These are phyloP conservation scores for Handroanthus guayacan DNA, from an alignment of 257 asterid species.

Conservation along the genomic window DNA sequence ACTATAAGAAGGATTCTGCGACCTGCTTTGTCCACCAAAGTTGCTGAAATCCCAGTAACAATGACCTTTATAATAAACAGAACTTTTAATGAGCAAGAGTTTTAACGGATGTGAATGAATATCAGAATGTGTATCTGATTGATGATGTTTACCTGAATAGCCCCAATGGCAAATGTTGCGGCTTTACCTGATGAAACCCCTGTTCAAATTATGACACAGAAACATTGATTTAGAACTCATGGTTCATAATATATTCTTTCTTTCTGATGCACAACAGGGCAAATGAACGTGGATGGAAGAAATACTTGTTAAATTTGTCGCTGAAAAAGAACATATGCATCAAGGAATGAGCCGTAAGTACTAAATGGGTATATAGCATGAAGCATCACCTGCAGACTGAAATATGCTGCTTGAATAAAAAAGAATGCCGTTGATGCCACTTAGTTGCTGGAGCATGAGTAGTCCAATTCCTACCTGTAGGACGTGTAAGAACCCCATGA, in stretches of 20 bases:
- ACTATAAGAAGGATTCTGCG: slow-evolving; percentile 88
- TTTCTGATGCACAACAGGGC: background rate
- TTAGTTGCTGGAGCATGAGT: slow-evolving; percentile 83
- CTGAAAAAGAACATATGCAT: background rate
- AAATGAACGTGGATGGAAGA: background rate
- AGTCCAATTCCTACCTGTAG: slow-evolving; percentile 85
- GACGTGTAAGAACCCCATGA: slow-evolving; percentile 9
- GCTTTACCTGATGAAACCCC: slow-evolving; percentile 80
- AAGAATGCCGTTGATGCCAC: slow-evolving; percentile 84
- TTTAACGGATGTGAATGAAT: background rate
- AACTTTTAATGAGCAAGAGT: slow-evolving; percentile 14
- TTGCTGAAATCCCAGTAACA: slow-evolving; percentile 70
- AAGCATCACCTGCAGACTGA: slow-evolving; percentile 69
- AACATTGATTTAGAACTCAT: slow-evolving; percentile 18
- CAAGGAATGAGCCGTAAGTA: background rate
- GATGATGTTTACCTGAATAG: slow-evolving; percentile 67
- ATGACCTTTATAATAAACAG: slow-evolving; percentile 55
- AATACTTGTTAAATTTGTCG: background rate
- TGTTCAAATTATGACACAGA: slow-evolving; percentile 36
- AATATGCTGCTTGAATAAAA: slow-evolving; percentile 90
- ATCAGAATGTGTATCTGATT: background rate
- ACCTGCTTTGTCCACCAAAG: slow-evolving; percentile 79
- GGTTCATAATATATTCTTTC: background rate
- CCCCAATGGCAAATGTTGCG: slow-evolving; percentile 86
- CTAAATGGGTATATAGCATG: slow-evolving; percentile 9